Evolutionary conservation across 78 protist species (phyloP).

Genomic region (Dictyostelium brefeldianum): DNA sequence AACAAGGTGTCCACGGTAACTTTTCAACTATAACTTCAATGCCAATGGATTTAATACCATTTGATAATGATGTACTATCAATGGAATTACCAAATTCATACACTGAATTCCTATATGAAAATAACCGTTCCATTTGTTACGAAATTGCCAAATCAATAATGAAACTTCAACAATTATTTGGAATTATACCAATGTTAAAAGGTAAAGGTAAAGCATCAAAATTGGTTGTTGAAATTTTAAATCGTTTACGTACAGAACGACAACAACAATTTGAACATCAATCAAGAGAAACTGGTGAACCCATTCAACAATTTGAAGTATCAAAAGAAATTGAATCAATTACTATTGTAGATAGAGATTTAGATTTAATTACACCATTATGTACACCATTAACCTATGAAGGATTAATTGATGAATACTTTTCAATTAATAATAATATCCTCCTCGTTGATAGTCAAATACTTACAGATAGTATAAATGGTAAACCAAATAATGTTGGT

Average conservation of each 20-base stretch:
- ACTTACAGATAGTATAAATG: not conserved
- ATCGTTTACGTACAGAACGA: slow-evolving; percentile 65
- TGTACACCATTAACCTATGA: slow-evolving; percentile 95
- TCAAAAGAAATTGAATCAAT: slow-evolving; percentile 85
- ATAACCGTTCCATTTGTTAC: slow-evolving; percentile 82
- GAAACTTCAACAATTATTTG: slow-evolving; percentile 89
- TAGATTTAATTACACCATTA: slow-evolving; percentile 86
- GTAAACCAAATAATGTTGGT: not conserved
- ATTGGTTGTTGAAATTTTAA: slow-evolving; percentile 47
- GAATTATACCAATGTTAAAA: slow-evolving; percentile 88
- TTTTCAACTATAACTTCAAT: slow-evolving; percentile 27
- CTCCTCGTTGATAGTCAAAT: not conserved
- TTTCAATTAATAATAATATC: slow-evolving; percentile 78
- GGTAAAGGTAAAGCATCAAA: slow-evolving; percentile 91
- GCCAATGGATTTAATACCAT: slow-evolving; percentile 89
- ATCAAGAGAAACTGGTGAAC: not conserved
- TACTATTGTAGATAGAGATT: slow-evolving; percentile 91
- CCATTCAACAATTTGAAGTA: not conserved
- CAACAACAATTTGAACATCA: not conserved
- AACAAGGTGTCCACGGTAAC: slow-evolving; percentile 85
- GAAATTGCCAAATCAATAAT: slow-evolving; percentile 87
- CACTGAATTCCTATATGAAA: slow-evolving; percentile 79
- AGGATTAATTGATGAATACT: slow-evolving; percentile 96
- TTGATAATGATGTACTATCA: slow-evolving; percentile 94
- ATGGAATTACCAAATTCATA: slow-evolving; percentile 84